A percentile compares a stretch with the other conserved stretches of the same genome.
These are phyloP conservation scores for Circinella umbellata DNA, from an alignment of 371 early-diverging fungal genomes.

Conservation along the genomic window DNA sequence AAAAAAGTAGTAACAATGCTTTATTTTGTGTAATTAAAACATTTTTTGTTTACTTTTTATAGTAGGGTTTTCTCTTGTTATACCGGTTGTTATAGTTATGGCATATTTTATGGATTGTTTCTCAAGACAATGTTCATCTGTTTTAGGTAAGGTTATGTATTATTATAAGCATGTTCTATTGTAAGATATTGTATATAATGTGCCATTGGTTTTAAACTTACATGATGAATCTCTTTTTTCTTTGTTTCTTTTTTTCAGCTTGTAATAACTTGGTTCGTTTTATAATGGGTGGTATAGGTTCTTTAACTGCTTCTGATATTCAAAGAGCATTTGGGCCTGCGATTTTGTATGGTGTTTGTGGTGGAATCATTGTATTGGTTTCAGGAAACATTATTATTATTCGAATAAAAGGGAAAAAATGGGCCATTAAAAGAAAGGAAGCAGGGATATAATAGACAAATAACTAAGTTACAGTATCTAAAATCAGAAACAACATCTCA, in stretches of 20 bases:
- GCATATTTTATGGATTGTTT: constrained; percentile 54
- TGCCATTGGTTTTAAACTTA: too few relatives aligned
- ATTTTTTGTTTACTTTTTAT: background rate
- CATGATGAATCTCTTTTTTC: too few relatives aligned
- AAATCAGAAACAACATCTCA: too few relatives aligned
- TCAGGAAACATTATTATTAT: constrained; percentile 1
- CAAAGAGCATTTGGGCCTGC: constrained; percentile 32
- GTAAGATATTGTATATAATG: too few relatives aligned
- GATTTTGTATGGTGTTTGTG: constrained; percentile 38
- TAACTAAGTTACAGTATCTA: too few relatives aligned
- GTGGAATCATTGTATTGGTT: constrained; percentile 15
- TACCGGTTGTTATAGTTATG: constrained; percentile 35
- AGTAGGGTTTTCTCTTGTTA: constrained; percentile 41
- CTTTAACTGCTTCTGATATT: constrained; percentile 40
- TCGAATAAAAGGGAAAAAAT: background rate
- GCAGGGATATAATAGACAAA: constrained; percentile 7
- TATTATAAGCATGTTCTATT: too few relatives aligned
- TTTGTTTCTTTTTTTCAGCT: constrained; percentile 21
- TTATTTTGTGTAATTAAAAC: background rate
- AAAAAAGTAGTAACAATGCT: too few relatives aligned
- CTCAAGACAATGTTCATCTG: constrained; percentile 40
- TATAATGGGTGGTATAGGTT: constrained; percentile 42
- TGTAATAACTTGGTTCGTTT: constrained; percentile 50
- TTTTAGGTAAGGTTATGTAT: constrained; percentile 28
- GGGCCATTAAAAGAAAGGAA: constrained; percentile 8